Evolutionary conservation across 176 grass and related monocot genomes (phyloP).

Genomic region (Oryza meridionalis): DNA sequence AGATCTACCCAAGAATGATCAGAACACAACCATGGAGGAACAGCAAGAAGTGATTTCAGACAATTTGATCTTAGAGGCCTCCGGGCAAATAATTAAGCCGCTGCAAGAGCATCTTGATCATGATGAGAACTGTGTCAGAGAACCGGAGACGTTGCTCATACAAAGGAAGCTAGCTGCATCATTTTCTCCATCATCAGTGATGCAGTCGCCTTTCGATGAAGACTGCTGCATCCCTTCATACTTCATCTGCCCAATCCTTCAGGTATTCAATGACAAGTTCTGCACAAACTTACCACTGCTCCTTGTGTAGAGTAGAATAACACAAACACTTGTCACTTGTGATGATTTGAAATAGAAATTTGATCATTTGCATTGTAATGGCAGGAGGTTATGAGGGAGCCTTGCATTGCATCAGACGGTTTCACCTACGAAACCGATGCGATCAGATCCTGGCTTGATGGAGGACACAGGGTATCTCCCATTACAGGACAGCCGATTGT

Average conservation of each 20-base stretch:
- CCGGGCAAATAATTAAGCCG: background rate
- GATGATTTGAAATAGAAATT: conserved; percentile 5
- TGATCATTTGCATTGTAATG: background rate
- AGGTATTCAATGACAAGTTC: conserved; percentile 25
- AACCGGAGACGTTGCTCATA: conserved; percentile 31
- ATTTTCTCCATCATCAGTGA: conserved; percentile 56
- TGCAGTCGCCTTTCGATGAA: conserved; percentile 39
- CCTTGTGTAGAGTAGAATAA: background rate
- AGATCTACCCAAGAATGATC: background rate
- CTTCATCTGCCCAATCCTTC: conserved; percentile 67
- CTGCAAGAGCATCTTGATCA: conserved; percentile 36
- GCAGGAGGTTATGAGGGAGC: conserved; percentile 70
- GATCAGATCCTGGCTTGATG: conserved; percentile 55
- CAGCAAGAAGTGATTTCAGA: conserved; percentile 29
- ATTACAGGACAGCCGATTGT: conserved; percentile 31
- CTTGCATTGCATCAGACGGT: conserved; percentile 66
- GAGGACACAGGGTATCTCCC: conserved; percentile 44
- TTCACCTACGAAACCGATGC: conserved; percentile 71
- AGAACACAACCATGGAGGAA: background rate
- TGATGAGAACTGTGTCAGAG: conserved; percentile 26
- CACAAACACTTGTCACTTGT: background rate
- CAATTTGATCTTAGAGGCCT: background rate
- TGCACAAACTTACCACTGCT: background rate
- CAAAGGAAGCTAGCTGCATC: conserved; percentile 34
- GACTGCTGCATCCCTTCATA: conserved; percentile 42